These are phyloP conservation scores for Leptodontidium sp. DNA, from an alignment of 2,329 filamentous ascomycete species.

Conservation along the genomic window DNA sequence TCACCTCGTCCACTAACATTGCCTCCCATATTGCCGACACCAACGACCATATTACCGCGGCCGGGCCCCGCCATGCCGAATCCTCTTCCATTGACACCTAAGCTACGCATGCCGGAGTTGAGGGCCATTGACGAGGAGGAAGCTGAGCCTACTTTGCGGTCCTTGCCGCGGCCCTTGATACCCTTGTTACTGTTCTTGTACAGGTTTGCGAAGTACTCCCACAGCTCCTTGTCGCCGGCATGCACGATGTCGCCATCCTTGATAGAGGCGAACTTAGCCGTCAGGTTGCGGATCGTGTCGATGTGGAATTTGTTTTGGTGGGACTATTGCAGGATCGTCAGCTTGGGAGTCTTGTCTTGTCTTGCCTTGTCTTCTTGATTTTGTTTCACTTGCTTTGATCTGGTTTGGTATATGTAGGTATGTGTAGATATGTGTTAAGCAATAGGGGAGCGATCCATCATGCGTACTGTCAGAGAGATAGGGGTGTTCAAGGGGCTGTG, in stretches of 20 bases:
- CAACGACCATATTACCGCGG: slow-evolving; percentile 33
- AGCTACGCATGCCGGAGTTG: slow-evolving; percentile 27
- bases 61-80: slow-evolving; percentile 35
- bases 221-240: slow-evolving; percentile 76
- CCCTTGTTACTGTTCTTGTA: slow-evolving; percentile 99
- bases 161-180: slow-evolving; percentile 94
- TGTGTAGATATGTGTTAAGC: neutral
- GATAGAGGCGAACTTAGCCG: slow-evolving; percentile 72
- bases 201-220: slow-evolving; percentile 83
- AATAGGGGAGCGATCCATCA: neutral
- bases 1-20: slow-evolving; percentile 23
- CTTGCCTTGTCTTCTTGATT: no score
- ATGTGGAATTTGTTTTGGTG: slow-evolving; percentile 96
- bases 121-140: slow-evolving; percentile 22
- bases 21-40: slow-evolving; percentile 32
- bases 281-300: slow-evolving; percentile 74
- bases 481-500: slow-evolving; percentile 18
- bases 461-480: neutral
- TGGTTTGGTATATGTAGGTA: neutral
- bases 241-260: slow-evolving; percentile 69
- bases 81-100: slow-evolving; percentile 18
- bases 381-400: neutral
- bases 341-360: neutral
- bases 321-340: slow-evolving; percentile 58
- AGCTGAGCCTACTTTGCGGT: slow-evolving; percentile 65